Conservation (phyloP, 2,329 filamentous ascomycete species). For the Pseudogymnoascus sp. region DNA sequence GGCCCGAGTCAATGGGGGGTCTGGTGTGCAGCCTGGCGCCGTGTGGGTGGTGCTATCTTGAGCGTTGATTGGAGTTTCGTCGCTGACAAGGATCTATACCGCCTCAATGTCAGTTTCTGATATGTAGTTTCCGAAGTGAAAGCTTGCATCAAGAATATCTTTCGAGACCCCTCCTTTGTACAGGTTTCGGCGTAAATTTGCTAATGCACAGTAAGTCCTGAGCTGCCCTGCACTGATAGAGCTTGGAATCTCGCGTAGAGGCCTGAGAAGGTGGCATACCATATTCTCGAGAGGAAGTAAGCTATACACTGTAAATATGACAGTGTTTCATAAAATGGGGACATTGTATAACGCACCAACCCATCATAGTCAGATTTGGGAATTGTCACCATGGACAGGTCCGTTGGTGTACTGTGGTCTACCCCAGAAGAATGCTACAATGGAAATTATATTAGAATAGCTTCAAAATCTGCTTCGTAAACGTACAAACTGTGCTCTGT, state of each 20-base stretch:
- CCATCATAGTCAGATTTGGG: slow-evolving; percentile 53
- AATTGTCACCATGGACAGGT: slow-evolving; percentile 43
- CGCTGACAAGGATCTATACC: slow-evolving; percentile 22
- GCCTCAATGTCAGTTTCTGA: slow-evolving; percentile 13
- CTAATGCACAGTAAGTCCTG: slow-evolving; percentile 13
- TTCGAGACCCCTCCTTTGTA: slow-evolving; percentile 41
- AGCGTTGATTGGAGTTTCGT: slow-evolving; percentile 16
- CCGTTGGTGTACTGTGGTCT: slow-evolving; percentile 29
- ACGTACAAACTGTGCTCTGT: slow-evolving; percentile 42
- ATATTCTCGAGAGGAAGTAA: slow-evolving; percentile 41
- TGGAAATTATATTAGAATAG: slow-evolving; percentile 9
- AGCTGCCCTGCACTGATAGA: background rate
- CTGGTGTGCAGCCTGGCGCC: slow-evolving; percentile 15
- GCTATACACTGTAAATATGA: slow-evolving; percentile 15
- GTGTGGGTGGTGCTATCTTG: slow-evolving; percentile 15
- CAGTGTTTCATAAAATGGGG: background rate
- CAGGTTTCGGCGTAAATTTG: slow-evolving; percentile 41
- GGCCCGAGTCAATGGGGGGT: slow-evolving; percentile 14
- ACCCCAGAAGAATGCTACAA: slow-evolving; percentile 33
- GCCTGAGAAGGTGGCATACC: slow-evolving; percentile 34
- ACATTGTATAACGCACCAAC: slow-evolving; percentile 35
- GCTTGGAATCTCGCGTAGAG: background rate
- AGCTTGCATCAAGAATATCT: slow-evolving; percentile 34
- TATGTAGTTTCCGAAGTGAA: background rate
- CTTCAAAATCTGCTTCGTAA: slow-evolving; percentile 4